These are phyloP conservation scores for Naganishia cerealis DNA, from an alignment of 1,284 basidiomycete species.

Conservation along the genomic window DNA sequence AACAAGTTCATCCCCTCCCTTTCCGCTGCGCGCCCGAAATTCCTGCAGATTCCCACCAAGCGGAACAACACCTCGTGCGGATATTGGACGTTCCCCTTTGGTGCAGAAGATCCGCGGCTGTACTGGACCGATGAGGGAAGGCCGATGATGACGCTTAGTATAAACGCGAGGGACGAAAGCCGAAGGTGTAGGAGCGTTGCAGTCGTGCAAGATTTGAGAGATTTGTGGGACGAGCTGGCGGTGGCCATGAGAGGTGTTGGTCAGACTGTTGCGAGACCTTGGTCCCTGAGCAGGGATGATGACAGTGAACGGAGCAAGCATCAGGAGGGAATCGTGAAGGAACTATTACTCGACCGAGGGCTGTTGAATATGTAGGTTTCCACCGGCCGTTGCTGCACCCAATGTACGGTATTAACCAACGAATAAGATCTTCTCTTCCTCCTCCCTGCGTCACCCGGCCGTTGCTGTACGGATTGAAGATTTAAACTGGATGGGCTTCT, in stretches of 20 bases:
- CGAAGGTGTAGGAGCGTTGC: slow-evolving; percentile 13
- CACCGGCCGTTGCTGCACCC: neutral
- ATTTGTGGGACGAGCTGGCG: slow-evolving; percentile 19
- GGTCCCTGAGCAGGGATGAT: neutral
- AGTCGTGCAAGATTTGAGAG: slow-evolving; percentile 8
- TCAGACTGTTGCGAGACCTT: neutral
- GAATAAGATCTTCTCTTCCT: neutral
- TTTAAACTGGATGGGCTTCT: slow-evolving; percentile 26
- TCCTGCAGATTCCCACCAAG: neutral
- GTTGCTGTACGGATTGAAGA: neutral
- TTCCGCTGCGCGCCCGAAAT: neutral
- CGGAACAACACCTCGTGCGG: slow-evolving; percentile 22
- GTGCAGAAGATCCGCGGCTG: slow-evolving; percentile 15
- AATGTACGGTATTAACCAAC: neutral
- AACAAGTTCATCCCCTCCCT: slow-evolving; percentile 4
- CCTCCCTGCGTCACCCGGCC: neutral
- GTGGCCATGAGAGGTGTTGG: slow-evolving; percentile 9
- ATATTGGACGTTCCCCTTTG: slow-evolving; percentile 20
- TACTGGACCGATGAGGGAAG: slow-evolving; percentile 20
- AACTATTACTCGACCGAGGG: neutral
- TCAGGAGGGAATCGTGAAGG: neutral
- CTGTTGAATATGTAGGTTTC: slow-evolving; percentile 17
- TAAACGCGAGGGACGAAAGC: slow-evolving; percentile 4
- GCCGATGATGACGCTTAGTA: slow-evolving; percentile 16
- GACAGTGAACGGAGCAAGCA: too few species aligned